These are phyloP conservation scores for Gastrolobium bilobum DNA, from an alignment of 306 rosid species.

Conservation along the genomic window DNA sequence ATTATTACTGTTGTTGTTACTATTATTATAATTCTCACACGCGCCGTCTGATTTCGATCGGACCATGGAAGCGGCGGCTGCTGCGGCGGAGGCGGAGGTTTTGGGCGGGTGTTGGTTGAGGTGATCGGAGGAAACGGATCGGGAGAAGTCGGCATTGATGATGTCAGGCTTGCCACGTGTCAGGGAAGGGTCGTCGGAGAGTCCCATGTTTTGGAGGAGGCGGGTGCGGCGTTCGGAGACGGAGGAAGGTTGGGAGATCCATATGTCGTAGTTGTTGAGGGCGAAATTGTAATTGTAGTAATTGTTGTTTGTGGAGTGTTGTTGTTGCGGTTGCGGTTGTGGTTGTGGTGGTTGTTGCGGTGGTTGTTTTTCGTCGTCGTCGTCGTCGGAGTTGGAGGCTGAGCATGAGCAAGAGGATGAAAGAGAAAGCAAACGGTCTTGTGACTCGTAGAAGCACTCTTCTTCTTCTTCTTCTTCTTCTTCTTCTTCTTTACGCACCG, in stretches of 20 bases:
- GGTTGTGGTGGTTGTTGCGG: slow-evolving; percentile 2
- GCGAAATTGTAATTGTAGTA: slow-evolving; percentile 42
- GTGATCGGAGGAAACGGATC: slow-evolving; percentile 65
- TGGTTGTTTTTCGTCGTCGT: slow-evolving; percentile 28
- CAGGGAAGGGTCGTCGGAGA: slow-evolving; percentile 69
- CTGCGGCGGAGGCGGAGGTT: slow-evolving; percentile 34
- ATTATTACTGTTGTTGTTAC: not conserved
- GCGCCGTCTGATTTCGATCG: slow-evolving; percentile 72
- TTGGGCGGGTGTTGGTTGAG: slow-evolving; percentile 43
- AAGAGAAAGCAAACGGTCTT: slow-evolving; percentile 85
- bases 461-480: slow-evolving; percentile 68
- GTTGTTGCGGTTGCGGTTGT: not conserved
- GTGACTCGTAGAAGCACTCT: slow-evolving; percentile 89
- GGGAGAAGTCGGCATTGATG: slow-evolving; percentile 52
- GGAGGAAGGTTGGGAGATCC: slow-evolving; percentile 96
- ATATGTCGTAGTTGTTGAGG: slow-evolving; percentile 73
- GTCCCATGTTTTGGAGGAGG: slow-evolving; percentile 82
- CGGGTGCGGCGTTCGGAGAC: slow-evolving; percentile 87
- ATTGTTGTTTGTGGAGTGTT: too few relatives aligned
- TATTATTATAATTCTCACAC: too few relatives aligned
- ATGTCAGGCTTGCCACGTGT: slow-evolving; percentile 42
- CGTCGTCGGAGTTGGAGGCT: slow-evolving; percentile 72
- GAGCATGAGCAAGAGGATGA: slow-evolving; percentile 92
- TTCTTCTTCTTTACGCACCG: slow-evolving; percentile 54
- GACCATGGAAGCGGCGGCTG: slow-evolving; percentile 28